Evolutionary conservation across 2,329 filamentous ascomycete genomes (phyloP).

Genomic region (Aspergillus uvarum): DNA sequence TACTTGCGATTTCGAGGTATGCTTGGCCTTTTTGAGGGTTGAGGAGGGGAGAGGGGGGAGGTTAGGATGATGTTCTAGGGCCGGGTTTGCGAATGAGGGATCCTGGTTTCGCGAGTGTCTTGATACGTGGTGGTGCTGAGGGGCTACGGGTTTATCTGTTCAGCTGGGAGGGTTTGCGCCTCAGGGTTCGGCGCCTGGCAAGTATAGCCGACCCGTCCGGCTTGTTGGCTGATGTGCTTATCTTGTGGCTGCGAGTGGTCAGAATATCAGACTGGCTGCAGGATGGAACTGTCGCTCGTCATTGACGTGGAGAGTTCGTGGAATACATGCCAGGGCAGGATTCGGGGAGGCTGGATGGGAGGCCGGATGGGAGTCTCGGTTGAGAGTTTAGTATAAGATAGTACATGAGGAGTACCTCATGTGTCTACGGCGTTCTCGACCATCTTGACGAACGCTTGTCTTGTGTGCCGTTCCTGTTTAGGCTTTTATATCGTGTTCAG

Average conservation of each 20-base stretch:
- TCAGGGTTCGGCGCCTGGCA: not conserved
- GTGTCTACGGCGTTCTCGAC: not conserved
- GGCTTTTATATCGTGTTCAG: not conserved
- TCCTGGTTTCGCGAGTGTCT: no score
- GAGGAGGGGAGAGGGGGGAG: not conserved
- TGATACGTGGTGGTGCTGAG: no score
- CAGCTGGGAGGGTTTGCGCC: no score
- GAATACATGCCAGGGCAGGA: no score
- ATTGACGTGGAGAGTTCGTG: not conserved
- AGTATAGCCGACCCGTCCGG: not conserved
- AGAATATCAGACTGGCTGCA: not conserved
- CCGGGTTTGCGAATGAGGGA: no score
- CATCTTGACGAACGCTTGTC: not conserved
- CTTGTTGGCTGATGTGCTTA: not conserved
- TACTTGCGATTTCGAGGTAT: slow-evolving; percentile 12
- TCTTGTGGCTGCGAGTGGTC: not conserved
- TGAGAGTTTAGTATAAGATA: no score
- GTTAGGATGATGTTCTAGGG: not conserved
- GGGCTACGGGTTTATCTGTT: no score
- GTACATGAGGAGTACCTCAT: no score
- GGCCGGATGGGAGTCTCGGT: no score
- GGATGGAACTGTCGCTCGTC: not conserved
- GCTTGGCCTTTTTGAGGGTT: slow-evolving; percentile 15
- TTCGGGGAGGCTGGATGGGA: no score
- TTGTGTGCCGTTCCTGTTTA: not conserved